phyloP scores from a whole-genome alignment of 192 early-diverging fungal genomes.

The Gorgonomyces haynaldii region DNA sequence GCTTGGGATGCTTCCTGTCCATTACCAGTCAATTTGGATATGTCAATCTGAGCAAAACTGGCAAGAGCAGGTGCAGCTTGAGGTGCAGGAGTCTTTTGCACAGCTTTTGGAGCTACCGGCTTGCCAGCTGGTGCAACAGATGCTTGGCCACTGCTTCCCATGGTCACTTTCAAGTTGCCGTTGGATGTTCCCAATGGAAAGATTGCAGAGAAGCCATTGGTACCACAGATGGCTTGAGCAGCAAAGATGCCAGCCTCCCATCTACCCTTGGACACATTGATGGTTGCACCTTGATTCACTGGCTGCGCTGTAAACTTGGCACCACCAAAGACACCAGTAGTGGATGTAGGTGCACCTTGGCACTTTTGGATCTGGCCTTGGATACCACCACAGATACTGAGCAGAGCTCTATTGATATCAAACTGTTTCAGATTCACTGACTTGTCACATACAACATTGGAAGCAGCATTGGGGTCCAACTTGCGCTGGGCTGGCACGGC shows the following conservation, averaged over 20 bases:
- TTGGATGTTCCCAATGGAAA: constrained; percentile 7
- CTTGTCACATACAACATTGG: constrained; percentile 4
- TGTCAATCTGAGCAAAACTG: no score
- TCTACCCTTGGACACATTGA: constrained; percentile 11
- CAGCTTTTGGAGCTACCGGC: no score
- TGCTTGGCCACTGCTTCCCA: no score
- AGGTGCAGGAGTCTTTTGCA: no score
- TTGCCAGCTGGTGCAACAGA: no score
- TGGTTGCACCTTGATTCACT: constrained; percentile 2
- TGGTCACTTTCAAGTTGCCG: constrained; percentile 2
- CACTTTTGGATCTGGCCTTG: constrained; percentile 9
- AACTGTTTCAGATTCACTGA: background rate
- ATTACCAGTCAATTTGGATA: no score
- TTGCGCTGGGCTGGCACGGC: background rate
- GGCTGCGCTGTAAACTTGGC: constrained; percentile 4
- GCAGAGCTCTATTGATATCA: constrained; percentile 7
- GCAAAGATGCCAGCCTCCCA: constrained; percentile 8
- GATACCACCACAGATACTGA: constrained; percentile 10
- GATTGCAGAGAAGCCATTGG: background rate
- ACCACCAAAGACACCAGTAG: constrained; percentile 1
- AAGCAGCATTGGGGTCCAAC: constrained; percentile 4
- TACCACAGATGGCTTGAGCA: background rate
- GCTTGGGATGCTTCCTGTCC: no score
- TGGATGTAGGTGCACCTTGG: constrained; percentile 5
- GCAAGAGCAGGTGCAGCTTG: no score